Percentiles rank a stretch among this genome's conserved stretches.
phyloP scores from a whole-genome alignment of 78 protist species.

The Dictyostelium citrinum region DNA sequence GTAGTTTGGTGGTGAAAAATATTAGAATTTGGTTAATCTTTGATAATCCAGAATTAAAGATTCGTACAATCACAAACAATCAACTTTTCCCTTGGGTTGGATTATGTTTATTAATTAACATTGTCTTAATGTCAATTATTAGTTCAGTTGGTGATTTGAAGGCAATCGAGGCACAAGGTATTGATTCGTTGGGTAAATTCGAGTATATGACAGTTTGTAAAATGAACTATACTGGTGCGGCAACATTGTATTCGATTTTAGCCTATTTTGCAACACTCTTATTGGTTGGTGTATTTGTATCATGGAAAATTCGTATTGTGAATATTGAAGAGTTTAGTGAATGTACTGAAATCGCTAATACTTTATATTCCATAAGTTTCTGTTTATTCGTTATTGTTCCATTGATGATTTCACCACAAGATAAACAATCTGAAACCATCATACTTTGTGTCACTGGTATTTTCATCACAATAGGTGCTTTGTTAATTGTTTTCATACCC shows the following conservation, averaged over 20 bases:
- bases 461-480: not conserved
- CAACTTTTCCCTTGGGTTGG: slow-evolving; percentile 55
- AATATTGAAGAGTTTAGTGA: slow-evolving; percentile 65
- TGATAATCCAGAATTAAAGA: slow-evolving; percentile 31
- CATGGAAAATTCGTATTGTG: slow-evolving; percentile 64
- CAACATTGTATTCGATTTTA: not conserved
- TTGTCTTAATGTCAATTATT: slow-evolving; percentile 1
- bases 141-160: not conserved
- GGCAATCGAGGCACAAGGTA: not conserved
- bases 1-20: slow-evolving; percentile 48
- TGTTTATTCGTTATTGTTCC: slow-evolving; percentile 9
- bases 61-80: slow-evolving; percentile 21
- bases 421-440: not conserved
- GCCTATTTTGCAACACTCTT: slow-evolving; percentile 7
- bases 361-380: slow-evolving; percentile 9
- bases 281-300: slow-evolving; percentile 38
- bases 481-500: slow-evolving; percentile 16
- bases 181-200: not conserved
- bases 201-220: slow-evolving; percentile 27
- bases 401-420: slow-evolving; percentile 42
- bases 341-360: not conserved
- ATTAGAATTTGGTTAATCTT: slow-evolving; percentile 55
- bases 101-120: not conserved
- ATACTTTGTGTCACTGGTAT: slow-evolving; percentile 13
- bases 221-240: not conserved